Evolutionary conservation across 2,329 filamentous ascomycete genomes (phyloP).

Genomic region (Spiromastix sp.): DNA sequence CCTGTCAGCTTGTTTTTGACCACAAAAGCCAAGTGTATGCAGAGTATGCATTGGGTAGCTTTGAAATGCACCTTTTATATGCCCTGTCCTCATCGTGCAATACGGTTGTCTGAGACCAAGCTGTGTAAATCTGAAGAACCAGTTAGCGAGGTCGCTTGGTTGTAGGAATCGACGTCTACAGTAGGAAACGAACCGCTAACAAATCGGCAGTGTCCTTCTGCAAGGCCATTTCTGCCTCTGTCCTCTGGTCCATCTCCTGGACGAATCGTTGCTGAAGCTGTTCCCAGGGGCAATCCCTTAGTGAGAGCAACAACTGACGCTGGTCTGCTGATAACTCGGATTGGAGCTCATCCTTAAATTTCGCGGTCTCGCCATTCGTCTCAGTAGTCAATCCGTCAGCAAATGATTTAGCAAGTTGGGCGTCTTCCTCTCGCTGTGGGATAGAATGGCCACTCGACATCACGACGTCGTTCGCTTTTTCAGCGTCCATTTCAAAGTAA

Average conservation of each 20-base stretch:
- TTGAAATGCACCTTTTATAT: constrained; percentile 55
- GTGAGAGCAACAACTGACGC: constrained; percentile 10
- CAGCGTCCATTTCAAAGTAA: too few relatives aligned
- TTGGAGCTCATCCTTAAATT: background rate
- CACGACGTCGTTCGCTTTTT: too few relatives aligned
- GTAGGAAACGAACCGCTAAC: constrained; percentile 44
- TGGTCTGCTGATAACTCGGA: constrained; percentile 12
- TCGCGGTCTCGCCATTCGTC: too few relatives aligned
- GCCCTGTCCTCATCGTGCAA: constrained; percentile 66
- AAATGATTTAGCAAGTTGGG: too few relatives aligned
- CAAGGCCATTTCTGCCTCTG: constrained; percentile 54
- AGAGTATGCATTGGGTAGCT: too few relatives aligned
- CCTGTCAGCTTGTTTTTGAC: constrained; percentile 1
- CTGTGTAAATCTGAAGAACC: constrained; percentile 56
- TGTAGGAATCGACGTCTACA: background rate
- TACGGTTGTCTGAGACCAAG: constrained; percentile 66
- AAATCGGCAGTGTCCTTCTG: constrained; percentile 57
- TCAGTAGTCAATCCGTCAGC: too few relatives aligned
- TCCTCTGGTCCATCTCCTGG: constrained; percentile 52
- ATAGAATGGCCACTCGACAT: background rate
- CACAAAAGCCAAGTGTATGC: background rate
- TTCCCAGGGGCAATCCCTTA: constrained; percentile 62
- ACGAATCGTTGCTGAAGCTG: constrained; percentile 63
- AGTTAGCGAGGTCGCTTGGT: constrained; percentile 5
- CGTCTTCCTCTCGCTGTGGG: too few relatives aligned